Evolutionary conservation across 2,329 filamentous ascomycete species (phyloP), one percentile per base, ranked within the genome.

Genomic region (Trichophyton verrucosum): DNA sequence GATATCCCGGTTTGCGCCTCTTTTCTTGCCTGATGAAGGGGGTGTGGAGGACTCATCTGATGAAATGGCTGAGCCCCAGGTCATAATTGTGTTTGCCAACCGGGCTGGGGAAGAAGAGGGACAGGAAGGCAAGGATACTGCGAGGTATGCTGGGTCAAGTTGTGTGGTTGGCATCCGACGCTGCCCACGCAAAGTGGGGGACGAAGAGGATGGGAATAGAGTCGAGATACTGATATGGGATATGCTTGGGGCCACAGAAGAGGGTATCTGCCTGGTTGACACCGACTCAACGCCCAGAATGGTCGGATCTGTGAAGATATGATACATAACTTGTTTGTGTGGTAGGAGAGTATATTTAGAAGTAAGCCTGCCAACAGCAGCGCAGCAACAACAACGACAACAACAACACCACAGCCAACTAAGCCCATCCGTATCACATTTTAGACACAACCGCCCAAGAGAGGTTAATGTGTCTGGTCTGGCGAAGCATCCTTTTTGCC

Each of bases 1-100:
- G 84, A 71, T 86, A 20, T 78, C 81, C 68, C 72, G 84, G 47
- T 81, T 86, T 61, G 75, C 77, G 68, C 83, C 83, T 1, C 68
- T 80, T 7, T 62, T 79, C n/a, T 66, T 69, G 42, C 68, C 68
- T 59, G 7, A 61, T 9, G 66, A 61, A 33, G 71, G 73, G 67
- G 59, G 60, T 17, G 69, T 72, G 62, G 62, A 62, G 8, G 62
- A 46, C n/a, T 55, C 33, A 13, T 13, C 58, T 36, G 60, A 38
- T 17, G 49, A 55, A 3, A 36, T 67, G 64, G 62, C 58, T 30
- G 65, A 63, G 8, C 62, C 62, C 20, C 74, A 74, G 63, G 71
- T 76, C 15, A 68, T 79, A 57, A 69, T 78, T 17, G 73, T 80
- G 42, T 77, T 77, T 67, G 76, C 76, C 15, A 80, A 80, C 68